Evolutionary conservation across 2,329 filamentous ascomycete genomes (phyloP), one percentile per base, ranked within the genome.

Genomic region (Fusarium musae): DNA sequence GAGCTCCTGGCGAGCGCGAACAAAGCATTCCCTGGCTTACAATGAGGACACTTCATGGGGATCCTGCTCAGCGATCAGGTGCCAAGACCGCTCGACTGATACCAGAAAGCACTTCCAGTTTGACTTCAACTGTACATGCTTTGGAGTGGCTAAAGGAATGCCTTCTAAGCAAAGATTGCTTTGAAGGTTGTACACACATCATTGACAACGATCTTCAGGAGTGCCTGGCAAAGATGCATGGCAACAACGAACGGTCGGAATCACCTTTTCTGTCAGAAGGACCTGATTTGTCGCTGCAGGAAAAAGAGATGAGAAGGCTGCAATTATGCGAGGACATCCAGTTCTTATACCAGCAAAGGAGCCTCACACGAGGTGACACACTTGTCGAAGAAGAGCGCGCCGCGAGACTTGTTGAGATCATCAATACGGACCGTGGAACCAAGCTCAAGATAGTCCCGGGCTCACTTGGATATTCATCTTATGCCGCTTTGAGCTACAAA

Each of bases 401-500:
- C 1, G 43, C 37, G 1, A 58, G 63, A 17, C n/a, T 66, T 3
- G 15, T 65, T 1, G 60, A 66, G 15, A 43, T 66, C 0, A 8
- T 30, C 0, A 7, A 44, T 3, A 49, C 4, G 17, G 60, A 8
- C 23, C 7, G 11, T 0, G 15, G 12, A 5, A 19, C 13, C 9
- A 28, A 21, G 3, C 26, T 66, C 5, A 66, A 30, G 21, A 21
- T 66, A 28, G 26, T 50, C 0, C 12, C 47, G 1, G 37, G n/a
- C 2, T 58, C 37, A 9, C 6, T 30, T 8, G 5, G 49, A 7
- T 23, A 28, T 8, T 13, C n/a, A 6, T 43, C 60, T 0, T 66
- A 66, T 26, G 50, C 54, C 9, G 50, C 60, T 1, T 3, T 66
- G 5, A 66, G 60, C 16, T 66, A 66, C 6, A 66, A 26, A 50